Conservation (phyloP, 139 green algal genomes). For the Parachlorella kessleri region DNA sequence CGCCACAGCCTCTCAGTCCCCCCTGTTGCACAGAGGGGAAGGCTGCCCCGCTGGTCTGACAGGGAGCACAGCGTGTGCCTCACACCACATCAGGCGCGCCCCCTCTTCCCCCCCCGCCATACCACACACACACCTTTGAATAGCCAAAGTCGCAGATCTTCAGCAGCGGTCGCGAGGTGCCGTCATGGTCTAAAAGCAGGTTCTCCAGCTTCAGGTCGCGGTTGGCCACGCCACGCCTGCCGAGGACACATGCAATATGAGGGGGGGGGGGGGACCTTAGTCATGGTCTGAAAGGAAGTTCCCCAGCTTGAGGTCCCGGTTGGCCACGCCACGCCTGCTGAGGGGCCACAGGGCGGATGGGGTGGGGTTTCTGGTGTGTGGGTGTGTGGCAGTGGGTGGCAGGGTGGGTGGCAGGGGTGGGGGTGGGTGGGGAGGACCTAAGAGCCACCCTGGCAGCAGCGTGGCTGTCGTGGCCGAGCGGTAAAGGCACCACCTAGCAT, state of each 20-base stretch:
- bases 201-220: conserved; percentile 74
- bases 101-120: too few relatives aligned
- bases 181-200: conserved; percentile 46
- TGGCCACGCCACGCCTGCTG: neutral
- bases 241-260: neutral
- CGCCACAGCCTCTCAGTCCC: neutral
- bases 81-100: neutral
- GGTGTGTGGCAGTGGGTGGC: too few relatives aligned
- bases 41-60: neutral
- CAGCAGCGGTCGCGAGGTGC: conserved; percentile 35
- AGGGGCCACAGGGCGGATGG: too few relatives aligned
- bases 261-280: neutral
- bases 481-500: too few relatives aligned
- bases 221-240: conserved; percentile 50
- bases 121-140: conserved; percentile 43
- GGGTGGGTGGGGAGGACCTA: too few relatives aligned
- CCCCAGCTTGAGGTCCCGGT: neutral
- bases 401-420: too few relatives aligned
- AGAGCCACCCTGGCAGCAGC: too few relatives aligned
- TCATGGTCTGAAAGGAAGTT: neutral
- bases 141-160: conserved; percentile 76
- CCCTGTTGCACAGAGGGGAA: neutral
- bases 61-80: neutral
- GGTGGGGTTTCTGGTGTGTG: too few relatives aligned
- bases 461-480: too few relatives aligned